Conservation (phyloP, 495 filamentous ascomycete species). For the Podospora anserina region DNA sequence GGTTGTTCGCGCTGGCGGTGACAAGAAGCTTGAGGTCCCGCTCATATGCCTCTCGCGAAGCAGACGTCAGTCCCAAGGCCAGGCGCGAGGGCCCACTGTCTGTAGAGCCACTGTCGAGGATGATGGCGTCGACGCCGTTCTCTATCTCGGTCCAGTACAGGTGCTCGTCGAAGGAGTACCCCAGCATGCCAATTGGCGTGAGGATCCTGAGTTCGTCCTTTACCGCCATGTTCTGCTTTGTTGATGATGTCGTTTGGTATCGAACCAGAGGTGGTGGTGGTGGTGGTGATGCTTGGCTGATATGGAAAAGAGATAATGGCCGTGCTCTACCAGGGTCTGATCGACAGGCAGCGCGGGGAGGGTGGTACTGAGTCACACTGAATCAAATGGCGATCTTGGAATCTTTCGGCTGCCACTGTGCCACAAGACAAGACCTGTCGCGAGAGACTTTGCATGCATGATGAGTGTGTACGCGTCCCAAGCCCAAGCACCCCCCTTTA, state of each 20-base stretch:
- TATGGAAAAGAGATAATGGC: slow-evolving; percentile 1
- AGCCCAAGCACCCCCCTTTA: background rate
- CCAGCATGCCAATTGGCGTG: slow-evolving; percentile 50
- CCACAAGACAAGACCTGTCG: background rate
- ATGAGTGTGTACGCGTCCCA: background rate
- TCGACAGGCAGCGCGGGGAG: background rate
- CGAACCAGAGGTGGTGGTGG: background rate
- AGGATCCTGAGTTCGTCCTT: slow-evolving; percentile 33
- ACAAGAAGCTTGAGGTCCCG: slow-evolving; percentile 43
- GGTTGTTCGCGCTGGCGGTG: slow-evolving; percentile 26
- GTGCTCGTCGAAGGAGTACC: slow-evolving; percentile 44
- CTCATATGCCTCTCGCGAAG: slow-evolving; percentile 35
- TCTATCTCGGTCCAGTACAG: slow-evolving; percentile 29
- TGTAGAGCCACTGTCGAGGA: slow-evolving; percentile 50
- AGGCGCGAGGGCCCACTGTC: slow-evolving; percentile 49
- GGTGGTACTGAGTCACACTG: background rate
- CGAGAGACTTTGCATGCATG: background rate
- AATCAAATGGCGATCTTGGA: background rate
- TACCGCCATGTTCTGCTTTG: background rate
- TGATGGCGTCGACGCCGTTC: slow-evolving; percentile 41
- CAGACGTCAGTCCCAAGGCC: slow-evolving; percentile 38
- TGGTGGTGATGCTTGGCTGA: background rate
- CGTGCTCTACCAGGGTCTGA: background rate
- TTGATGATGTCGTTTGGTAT: background rate
- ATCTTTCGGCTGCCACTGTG: background rate